Evolutionary conservation across 257 asterid species (phyloP), one percentile per base, ranked within the genome.

Genomic region (Nicotiana attenuata): DNA sequence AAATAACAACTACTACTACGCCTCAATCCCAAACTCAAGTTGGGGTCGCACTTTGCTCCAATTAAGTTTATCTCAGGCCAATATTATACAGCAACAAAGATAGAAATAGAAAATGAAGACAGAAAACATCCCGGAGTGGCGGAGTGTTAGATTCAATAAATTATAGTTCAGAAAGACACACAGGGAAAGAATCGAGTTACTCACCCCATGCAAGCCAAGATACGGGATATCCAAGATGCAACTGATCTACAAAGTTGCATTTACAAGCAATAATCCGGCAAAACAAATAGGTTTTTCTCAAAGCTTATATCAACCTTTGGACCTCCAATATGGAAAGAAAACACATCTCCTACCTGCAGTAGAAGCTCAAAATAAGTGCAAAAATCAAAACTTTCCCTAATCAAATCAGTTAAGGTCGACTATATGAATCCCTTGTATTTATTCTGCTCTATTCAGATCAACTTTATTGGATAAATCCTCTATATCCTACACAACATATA

Each of bases 161-260:
- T 45, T 41, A 1, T 47, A 47, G 60, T 24, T 73, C 14, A 47
- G 3, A 45, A 35, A 57, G 24, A 53, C 31, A 13, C 20, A 75
- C 55, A 75, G 60, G 20, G 53, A 55, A 56, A 73, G 83, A 50
- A 65, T 57, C 38, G 76, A 77, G 87, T 65, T 68, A 90, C 97
- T 92, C 88, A 93, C 98, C 98, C 97, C 98, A 94, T 94, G 92
- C 96, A 93, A 83, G 92, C 90, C 87, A 89, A 63, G 81, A 91
- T 76, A 71, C 81, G 82, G 66, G 93, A 90, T 86, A 92, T 87
- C 89, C 91, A 90, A 86, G 90, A 81, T 50, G 89, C 86, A 71
- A 87, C 29, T 80, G 90, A 83, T 87, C 87, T 77, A 83, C 90
- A 85, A 53, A 67, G 85, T 77, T 78, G 57, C 63, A 86, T 85